Base-by-base conservation (phyloP, 2,329 filamentous ascomycete species). In the Furcasterigmium furcatum region DNA sequence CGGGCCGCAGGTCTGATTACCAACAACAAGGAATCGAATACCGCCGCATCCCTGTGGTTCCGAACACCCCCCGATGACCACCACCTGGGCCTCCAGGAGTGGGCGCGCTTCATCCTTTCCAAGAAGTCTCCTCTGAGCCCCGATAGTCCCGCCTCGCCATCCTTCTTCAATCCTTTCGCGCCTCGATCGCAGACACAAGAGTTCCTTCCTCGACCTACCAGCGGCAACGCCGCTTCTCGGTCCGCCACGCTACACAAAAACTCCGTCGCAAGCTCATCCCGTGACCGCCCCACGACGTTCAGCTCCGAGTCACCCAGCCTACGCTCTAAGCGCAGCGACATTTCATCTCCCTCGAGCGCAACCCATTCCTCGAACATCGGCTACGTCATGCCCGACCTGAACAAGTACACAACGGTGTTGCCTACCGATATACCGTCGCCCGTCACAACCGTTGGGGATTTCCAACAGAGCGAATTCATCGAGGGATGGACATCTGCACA, bases 401-500 rank as follows among this genome's bases (percentile, higher is more conserved):
- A 75, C 48, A 51, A 52, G 16, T 82, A 80, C 47, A 71, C 75
- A 3, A 72, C 70, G 1, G 65, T 74, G 12, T 64, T 76, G 13
- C 77, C 76, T 2, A 62, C 70, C 9, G 76, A 79, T 41, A 61
- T 80, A 9, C 76, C 80, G 9, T 79, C 80, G 1, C 76, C 80
- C 3, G 70, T 77, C 12, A 73, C 70, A 4, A 78, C 75, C 0
- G 57, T 73, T 12, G 70, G 72, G 9, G 77, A 79, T 44, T 76
- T 79, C 34, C 71, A 77, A 45, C 70, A 69, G 43, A 71, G 74
- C 12, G 79, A 82, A 42, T 72, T 79, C 27, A 78, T 80, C 45
- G 80, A 82, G 48, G 79, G 79, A 2, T 83, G 80, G 78, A 80
- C 77, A 9, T 71, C 73, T 1, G 74, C 79, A 1, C 78, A 83